These are phyloP conservation scores for Lactarius quietus DNA, from an alignment of 768 basidiomycete genomes.

Conservation along the genomic window DNA sequence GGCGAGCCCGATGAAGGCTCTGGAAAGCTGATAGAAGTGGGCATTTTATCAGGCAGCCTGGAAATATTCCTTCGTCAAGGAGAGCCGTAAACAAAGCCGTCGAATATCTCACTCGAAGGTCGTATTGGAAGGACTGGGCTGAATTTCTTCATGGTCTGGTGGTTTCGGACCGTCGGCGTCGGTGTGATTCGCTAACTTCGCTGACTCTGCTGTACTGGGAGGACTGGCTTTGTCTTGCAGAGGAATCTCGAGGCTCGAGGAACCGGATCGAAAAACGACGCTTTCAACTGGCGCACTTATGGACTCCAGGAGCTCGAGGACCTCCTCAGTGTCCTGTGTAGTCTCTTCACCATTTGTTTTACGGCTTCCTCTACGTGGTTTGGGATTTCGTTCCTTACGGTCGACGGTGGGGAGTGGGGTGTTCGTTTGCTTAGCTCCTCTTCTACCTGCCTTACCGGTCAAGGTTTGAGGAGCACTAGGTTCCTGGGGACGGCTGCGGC, in stretches of 20 bases:
- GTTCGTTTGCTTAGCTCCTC: conserved; percentile 7
- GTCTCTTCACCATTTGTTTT: conserved; percentile 3
- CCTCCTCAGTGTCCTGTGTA: conserved; percentile 6
- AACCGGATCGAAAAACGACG: background rate
- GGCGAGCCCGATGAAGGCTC: conserved; percentile 7
- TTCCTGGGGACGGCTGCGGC: background rate
- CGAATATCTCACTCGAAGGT: conserved; percentile 9
- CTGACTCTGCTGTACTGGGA: background rate
- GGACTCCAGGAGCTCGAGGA: conserved; percentile 18
- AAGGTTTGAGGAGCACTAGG: background rate
- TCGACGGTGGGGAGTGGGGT: conserved; percentile 6
- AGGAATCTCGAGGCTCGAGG: conserved; percentile 3
- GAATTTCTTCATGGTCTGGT: conserved; percentile 10
- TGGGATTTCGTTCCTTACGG: conserved; percentile 13
- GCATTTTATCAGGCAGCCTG: conserved; percentile 22
- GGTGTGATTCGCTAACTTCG: background rate
- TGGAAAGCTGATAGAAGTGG: conserved; percentile 22
- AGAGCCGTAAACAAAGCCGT: background rate
- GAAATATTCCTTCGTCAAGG: background rate
- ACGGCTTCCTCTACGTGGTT: conserved; percentile 5
- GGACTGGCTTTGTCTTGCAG: background rate
- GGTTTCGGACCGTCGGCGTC: background rate
- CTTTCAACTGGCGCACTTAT: conserved; percentile 5
- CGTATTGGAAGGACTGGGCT: conserved; percentile 6
- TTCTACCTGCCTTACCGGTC: background rate